Evolutionary conservation across 202 grass and related monocot species (phyloP), one percentile per base, ranked within the genome.

Genomic region (Digitaria exilis): DNA sequence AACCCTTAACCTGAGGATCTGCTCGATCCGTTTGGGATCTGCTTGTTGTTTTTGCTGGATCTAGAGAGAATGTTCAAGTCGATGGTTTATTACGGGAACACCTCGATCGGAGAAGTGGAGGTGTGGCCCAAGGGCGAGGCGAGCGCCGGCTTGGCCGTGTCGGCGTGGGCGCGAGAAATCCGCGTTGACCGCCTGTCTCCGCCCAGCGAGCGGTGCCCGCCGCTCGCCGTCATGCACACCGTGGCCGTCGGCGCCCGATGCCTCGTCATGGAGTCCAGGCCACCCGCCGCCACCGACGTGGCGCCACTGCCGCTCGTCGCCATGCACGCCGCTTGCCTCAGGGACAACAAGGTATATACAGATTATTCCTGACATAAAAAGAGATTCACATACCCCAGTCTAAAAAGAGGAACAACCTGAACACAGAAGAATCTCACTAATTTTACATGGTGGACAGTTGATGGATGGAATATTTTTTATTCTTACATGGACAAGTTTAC

Each of bases 291-390:
- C n/a, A 65, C 65, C 42, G 83, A 84, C 61, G 76, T 84, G 77
- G 79, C 65, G 59, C 86, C 89, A 9, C 74, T 86, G 80, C 85
- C 78, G 8, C 87, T 99, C 85, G 84, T 90, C 73, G 80, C 85
- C 65, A 89, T 99, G 90, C 91, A 98, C 87, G 73, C 90, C 12
- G 91, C 89, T 88, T 95, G 93, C 91, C 80, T 91, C 91, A 87
- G 77, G 71, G 93, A 99, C 67, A 99, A 99, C 57, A 99, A 99
- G 96, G 96, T 99, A 99, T 94, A 68, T 86, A 69, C 52, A 69
- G 84, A 85, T 88, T 88, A 82, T 90, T 81, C 77, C 82, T 71
- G 68, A 84, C 78, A 90, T 86, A 76, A 51, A 73, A 67, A 68
- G 37, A 69, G 61, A 76, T 69, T 52, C 48, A 76, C 52, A 77